phyloP scores from a whole-genome alignment of 768 basidiomycete genomes.

The Suillus brevipes region DNA sequence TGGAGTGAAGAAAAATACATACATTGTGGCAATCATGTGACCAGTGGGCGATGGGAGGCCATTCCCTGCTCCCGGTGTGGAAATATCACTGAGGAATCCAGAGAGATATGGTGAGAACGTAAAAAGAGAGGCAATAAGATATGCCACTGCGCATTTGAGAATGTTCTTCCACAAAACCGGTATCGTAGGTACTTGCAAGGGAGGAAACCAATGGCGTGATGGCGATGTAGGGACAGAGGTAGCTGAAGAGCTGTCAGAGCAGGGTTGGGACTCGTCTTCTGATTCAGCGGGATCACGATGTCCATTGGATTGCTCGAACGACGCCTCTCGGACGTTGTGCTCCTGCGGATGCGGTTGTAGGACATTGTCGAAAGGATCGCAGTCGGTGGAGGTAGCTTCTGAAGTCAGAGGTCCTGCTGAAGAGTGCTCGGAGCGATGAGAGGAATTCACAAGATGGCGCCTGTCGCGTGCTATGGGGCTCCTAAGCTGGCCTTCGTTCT shows the following conservation, averaged over 20 bases:
- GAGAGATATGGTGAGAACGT: slow-evolving; percentile 84
- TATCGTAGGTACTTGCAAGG: slow-evolving; percentile 36
- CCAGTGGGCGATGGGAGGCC: slow-evolving; percentile 71
- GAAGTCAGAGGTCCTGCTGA: slow-evolving; percentile 10
- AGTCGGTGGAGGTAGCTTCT: neutral
- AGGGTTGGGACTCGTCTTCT: slow-evolving; percentile 16
- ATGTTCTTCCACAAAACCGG: slow-evolving; percentile 66
- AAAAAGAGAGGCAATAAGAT: slow-evolving; percentile 88
- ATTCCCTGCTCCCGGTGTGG: slow-evolving; percentile 47
- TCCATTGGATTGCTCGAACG: neutral
- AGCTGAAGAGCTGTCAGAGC: slow-evolving; percentile 14
- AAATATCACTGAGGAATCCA: slow-evolving; percentile 60
- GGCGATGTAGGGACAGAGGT: slow-evolving; percentile 13
- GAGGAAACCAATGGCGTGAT: slow-evolving; percentile 14
- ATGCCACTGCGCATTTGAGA: slow-evolving; percentile 89
- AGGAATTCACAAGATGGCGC: slow-evolving; percentile 8
- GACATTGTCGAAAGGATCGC: neutral
- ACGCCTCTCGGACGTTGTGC: neutral
- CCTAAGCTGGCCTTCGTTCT: slow-evolving; percentile 53
- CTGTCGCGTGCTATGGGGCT: slow-evolving; percentile 7
- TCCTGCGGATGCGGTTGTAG: neutral
- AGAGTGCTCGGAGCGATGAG: slow-evolving; percentile 2
- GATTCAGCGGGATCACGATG: neutral
- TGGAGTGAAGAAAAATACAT: slow-evolving; percentile 29
- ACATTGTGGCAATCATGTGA: slow-evolving; percentile 95